Evolutionary conservation across 352 stramenopile species (phyloP).

Genomic region (Globisporangium iwayamae): DNA sequence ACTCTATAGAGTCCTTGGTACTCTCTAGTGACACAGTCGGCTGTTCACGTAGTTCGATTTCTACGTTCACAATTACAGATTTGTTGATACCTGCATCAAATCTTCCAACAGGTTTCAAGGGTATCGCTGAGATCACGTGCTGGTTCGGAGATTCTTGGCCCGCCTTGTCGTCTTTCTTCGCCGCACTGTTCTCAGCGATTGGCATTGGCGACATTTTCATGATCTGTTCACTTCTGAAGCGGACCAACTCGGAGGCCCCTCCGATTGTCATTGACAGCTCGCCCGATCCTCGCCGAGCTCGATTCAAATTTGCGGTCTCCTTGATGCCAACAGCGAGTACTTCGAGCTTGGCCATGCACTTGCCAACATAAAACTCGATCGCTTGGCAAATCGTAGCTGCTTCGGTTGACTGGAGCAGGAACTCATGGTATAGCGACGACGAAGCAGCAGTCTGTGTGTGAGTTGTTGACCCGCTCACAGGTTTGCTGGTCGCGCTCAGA

Average conservation of each 20-base stretch:
- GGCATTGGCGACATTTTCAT: background rate
- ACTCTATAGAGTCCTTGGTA: background rate
- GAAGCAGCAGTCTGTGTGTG: background rate
- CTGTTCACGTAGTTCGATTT: background rate
- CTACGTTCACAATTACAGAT: background rate
- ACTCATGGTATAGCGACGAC: conserved; percentile 31
- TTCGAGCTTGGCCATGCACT: conserved; percentile 77
- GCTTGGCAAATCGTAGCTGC: conserved; percentile 48
- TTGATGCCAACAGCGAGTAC: conserved; percentile 32
- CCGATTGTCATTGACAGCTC: conserved; percentile 1
- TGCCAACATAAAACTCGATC: conserved; percentile 79
- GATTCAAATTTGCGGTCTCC: conserved; percentile 18
- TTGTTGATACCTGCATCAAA: background rate
- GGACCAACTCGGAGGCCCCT: conserved; percentile 1
- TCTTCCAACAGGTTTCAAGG: conserved; percentile 5
- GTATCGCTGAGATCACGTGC: conserved; percentile 3
- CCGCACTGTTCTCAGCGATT: background rate
- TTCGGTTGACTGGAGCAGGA: conserved; percentile 58
- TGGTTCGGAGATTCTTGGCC: background rate
- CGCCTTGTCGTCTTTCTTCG: background rate
- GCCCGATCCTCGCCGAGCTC: background rate
- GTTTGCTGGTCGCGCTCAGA: conserved; percentile 14
- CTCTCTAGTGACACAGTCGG: background rate
- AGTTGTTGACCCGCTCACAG: background rate
- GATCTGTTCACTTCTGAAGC: conserved; percentile 12